Base-by-base conservation (phyloP, 257 asterid genomes). In the Phtheirospermum japonicum region DNA sequence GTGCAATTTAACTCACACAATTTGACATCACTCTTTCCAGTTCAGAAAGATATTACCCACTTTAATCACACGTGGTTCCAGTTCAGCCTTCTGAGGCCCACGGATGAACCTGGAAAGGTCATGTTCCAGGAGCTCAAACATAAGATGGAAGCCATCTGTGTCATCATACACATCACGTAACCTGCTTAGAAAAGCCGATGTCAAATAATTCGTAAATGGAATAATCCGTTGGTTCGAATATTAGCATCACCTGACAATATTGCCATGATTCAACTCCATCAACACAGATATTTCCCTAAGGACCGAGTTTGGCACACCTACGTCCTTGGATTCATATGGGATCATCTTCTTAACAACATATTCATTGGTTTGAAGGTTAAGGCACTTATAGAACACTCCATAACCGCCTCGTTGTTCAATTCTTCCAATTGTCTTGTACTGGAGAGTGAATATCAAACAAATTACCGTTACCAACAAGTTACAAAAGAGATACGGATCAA, bases 161-260 rank as follows among this genome's bases (percentile, higher is more conserved):
- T 33, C 12, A 16, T 7, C 59, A 10, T 4, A 30, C 33, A 50
- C 59, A 32, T 63, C 68, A 16, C 12, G 30, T 6, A 63, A 49
- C 68, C 59, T 63, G 59, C 59, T 62, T 31, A 45, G 10, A 19
- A 13, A 43, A 61, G 40, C 3, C 36, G 55, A 36, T 16, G 17
- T 23, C 23, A 60, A 37, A 60, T 14, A 45, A 45, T 45, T 45
- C 20, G 17, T 45, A 13, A 43, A 43, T 43, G 50, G 50, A 43
- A n/a, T 43, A 43, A 43, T n/a, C 17, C 8, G 4, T 42, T 42
- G 3, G 16, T 13, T 11, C 48, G 5, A 42, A 12, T 42, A 42
- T 42, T 42, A 42, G 18, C 18, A 42, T 14, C 52, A 61, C 66
- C 66, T 61, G 31, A 61, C 43, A 14, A 61, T 28, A 61, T 61